A percentile compares a stretch with the other conserved stretches of the same genome.
These are phyloP conservation scores for Turritis glabra DNA, from an alignment of 345 rosid genomes.

Conservation along the genomic window DNA sequence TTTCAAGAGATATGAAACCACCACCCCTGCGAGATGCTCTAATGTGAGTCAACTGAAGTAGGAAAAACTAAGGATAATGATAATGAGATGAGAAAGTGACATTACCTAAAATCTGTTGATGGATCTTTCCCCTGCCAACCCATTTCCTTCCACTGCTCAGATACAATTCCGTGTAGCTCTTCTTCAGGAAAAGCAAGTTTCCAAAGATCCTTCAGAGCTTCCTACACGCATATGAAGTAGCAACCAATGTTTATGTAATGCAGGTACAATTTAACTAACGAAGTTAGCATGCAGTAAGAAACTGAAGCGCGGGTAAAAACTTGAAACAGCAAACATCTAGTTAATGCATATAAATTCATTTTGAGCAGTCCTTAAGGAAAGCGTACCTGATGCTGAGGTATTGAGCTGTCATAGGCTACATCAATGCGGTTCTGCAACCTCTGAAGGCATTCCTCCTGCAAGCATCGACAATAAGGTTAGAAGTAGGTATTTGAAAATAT, in stretches of 20 bases:
- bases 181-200: slow-evolving; percentile 88
- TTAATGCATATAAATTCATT: not conserved
- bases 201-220: slow-evolving; percentile 88
- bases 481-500: not conserved
- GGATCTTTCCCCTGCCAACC: slow-evolving; percentile 99
- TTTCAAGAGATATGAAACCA: slow-evolving; percentile 97
- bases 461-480: not conserved
- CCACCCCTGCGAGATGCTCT: slow-evolving; percentile 76
- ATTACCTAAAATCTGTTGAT: slow-evolving; percentile 95
- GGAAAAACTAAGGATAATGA: not conserved
- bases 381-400: slow-evolving; percentile 74
- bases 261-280: not conserved
- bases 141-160: slow-evolving; percentile 99
- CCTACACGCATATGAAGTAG: slow-evolving; percentile 47
- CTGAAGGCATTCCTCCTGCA: slow-evolving; percentile 90
- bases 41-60: not conserved
- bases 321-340: not conserved
- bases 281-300: slow-evolving; percentile 6
- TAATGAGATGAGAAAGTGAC: not conserved
- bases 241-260: not conserved
- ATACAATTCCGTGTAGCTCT: slow-evolving; percentile 76
- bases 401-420: slow-evolving; percentile 84
- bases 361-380: slow-evolving; percentile 3
- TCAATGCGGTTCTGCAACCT: slow-evolving; percentile 86
- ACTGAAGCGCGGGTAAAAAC: not conserved